phyloP scores from a whole-genome alignment of 768 basidiomycete genomes.

The Termitomyces sp. region DNA sequence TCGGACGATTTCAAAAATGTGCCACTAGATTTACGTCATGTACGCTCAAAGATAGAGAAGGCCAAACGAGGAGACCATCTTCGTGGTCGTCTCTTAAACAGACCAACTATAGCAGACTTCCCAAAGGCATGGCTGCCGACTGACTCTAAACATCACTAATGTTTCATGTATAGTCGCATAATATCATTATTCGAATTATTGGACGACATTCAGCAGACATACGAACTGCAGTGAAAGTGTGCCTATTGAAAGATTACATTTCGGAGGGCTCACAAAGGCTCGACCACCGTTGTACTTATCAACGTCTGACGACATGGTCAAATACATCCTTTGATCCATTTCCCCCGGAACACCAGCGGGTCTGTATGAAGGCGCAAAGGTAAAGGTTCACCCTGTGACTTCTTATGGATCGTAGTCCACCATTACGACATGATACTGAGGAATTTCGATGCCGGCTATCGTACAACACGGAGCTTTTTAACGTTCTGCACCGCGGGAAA shows the following conservation, averaged over 20 bases:
- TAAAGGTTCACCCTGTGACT: neutral
- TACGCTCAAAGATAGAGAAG: slow-evolving; percentile 69
- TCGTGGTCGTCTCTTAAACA: slow-evolving; percentile 45
- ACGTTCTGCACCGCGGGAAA: neutral
- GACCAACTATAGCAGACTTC: slow-evolving; percentile 75
- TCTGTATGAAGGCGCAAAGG: neutral
- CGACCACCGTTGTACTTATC: too few species aligned
- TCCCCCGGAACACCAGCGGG: neutral
- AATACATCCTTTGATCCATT: neutral
- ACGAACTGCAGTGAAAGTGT: neutral
- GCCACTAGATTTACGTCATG: slow-evolving; percentile 81
- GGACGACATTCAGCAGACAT: neutral
- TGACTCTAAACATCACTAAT: neutral
- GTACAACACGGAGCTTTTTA: neutral
- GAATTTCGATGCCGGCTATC: neutral
- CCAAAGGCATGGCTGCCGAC: slow-evolving; percentile 80
- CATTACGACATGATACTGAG: neutral
- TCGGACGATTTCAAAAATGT: slow-evolving; percentile 53
- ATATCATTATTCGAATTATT: slow-evolving; percentile 2
- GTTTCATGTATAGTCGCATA: slow-evolving; percentile 2
- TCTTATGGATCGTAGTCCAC: neutral
- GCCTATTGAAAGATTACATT: neutral
- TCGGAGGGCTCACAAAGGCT: neutral
- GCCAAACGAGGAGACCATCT: slow-evolving; percentile 71
- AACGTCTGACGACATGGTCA: too few species aligned